Evolutionary conservation across 495 filamentous ascomycete species (phyloP).

Genomic region (Annulohypoxylon maeteangense): DNA sequence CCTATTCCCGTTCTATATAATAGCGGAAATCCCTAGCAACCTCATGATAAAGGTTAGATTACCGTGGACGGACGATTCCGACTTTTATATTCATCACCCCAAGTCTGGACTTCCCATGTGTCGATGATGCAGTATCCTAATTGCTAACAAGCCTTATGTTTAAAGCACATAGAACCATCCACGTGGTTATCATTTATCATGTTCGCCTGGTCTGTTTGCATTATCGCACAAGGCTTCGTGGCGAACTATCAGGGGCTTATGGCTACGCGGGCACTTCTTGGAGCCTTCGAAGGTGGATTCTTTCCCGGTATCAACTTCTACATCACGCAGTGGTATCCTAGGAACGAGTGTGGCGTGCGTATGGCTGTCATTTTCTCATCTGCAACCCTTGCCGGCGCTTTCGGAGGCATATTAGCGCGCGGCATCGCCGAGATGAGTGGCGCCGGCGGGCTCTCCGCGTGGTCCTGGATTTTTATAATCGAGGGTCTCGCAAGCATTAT

Average conservation of each 20-base stretch:
- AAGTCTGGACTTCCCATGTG: not conserved
- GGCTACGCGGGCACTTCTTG: slow-evolving; percentile 68
- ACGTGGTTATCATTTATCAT: slow-evolving; percentile 69
- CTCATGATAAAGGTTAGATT: slow-evolving; percentile 59
- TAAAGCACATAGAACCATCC: slow-evolving; percentile 66
- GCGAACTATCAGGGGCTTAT: slow-evolving; percentile 65
- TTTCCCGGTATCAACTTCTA: slow-evolving; percentile 79
- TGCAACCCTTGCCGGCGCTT: slow-evolving; percentile 69
- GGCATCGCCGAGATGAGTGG: slow-evolving; percentile 73
- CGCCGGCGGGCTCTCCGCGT: slow-evolving; percentile 56
- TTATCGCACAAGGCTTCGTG: slow-evolving; percentile 67
- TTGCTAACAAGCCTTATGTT: not conserved
- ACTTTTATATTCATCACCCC: not conserved
- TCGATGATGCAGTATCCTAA: not conserved
- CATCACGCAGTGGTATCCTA: slow-evolving; percentile 79
- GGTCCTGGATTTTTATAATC: slow-evolving; percentile 69
- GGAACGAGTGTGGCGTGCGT: slow-evolving; percentile 45
- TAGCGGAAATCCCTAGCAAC: slow-evolving; percentile 74
- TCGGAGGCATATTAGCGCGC: slow-evolving; percentile 73
- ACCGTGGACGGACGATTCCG: not conserved
- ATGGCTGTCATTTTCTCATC: slow-evolving; percentile 70
- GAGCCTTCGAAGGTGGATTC: slow-evolving; percentile 70
- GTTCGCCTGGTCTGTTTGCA: slow-evolving; percentile 67
- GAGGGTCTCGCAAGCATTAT: slow-evolving; percentile 61
- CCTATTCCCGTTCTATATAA: slow-evolving; percentile 70